These are phyloP conservation scores for Raphanus hybrid DNA, from an alignment of 441 rosid species.

Conservation along the genomic window DNA sequence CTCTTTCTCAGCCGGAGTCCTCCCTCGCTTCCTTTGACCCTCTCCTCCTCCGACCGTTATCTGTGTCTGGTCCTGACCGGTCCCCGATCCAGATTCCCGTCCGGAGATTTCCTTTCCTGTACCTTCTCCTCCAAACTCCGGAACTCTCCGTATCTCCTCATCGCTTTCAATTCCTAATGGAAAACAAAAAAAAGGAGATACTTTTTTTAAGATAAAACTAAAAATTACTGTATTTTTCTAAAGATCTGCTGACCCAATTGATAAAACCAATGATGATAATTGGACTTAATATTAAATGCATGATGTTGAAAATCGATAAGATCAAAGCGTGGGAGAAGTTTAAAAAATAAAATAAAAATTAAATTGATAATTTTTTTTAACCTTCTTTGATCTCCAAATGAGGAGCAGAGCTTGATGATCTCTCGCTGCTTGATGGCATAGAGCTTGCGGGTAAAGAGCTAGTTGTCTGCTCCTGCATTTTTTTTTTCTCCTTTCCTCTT, in stretches of 20 bases:
- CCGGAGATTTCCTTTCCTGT: slow-evolving; percentile 47
- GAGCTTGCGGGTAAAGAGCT: too few species aligned
- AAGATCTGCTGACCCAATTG: too few species aligned
- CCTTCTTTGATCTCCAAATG: too few species aligned
- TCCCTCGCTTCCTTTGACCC: slow-evolving; percentile 77
- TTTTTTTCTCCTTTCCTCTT: slow-evolving; percentile 40
- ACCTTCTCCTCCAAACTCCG: slow-evolving; percentile 78
- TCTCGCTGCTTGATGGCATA: too few species aligned
- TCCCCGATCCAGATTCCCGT: slow-evolving; percentile 38
- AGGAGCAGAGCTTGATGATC: too few species aligned
- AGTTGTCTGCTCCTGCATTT: slow-evolving; percentile 68
- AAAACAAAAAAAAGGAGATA: neutral
- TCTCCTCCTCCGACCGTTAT: slow-evolving; percentile 54
- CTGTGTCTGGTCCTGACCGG: slow-evolving; percentile 50
- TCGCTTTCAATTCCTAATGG: slow-evolving; percentile 84
- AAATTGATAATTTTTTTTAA: too few species aligned
- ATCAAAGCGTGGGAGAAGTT: too few species aligned
- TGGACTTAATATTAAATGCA: too few species aligned
- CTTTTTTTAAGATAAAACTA: too few species aligned
- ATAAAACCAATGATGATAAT: too few species aligned
- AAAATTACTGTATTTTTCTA: neutral
- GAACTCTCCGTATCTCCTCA: slow-evolving; percentile 95
- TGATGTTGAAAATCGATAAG: too few species aligned
- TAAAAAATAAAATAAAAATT: too few species aligned
- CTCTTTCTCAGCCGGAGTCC: slow-evolving; percentile 92